Conservation (phyloP, 2,329 filamentous ascomycete genomes). For the Cryphonectria parasitica region DNA sequence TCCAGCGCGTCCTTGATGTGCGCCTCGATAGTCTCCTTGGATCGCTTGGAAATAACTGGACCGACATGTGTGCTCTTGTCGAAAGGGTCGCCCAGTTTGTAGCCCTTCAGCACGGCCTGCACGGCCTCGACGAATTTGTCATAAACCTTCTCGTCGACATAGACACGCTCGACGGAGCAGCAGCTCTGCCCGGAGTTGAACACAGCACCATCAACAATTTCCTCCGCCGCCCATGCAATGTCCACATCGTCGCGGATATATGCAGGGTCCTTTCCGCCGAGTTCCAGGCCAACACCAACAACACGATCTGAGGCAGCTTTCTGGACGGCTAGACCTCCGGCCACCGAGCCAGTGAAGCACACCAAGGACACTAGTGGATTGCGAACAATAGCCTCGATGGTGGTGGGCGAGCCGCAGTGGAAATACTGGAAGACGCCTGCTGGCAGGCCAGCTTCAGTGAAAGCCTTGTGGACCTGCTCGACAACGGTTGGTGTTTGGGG, state of each 20-base stretch:
- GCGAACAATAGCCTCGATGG: slow-evolving; percentile 78
- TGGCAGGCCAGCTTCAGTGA: slow-evolving; percentile 79
- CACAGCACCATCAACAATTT: slow-evolving; percentile 93
- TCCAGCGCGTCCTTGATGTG: slow-evolving; percentile 82
- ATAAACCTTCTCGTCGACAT: slow-evolving; percentile 84
- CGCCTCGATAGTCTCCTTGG: slow-evolving; percentile 73
- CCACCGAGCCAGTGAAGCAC: slow-evolving; percentile 93
- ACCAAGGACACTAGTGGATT: slow-evolving; percentile 78
- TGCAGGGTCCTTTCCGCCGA: slow-evolving; percentile 93
- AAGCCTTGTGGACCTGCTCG: slow-evolving; percentile 79
- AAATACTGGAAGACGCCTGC: slow-evolving; percentile 87
- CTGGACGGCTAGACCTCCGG: slow-evolving; percentile 84
- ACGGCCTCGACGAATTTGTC: slow-evolving; percentile 79
- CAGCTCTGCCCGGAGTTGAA: slow-evolving; percentile 99
- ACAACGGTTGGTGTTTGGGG: slow-evolving; percentile 92
- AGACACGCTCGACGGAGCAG: slow-evolving; percentile 89
- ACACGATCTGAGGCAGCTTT: slow-evolving; percentile 82
- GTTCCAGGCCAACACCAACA: slow-evolving; percentile 84
- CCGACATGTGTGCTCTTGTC: slow-evolving; percentile 81
- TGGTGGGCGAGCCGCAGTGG: slow-evolving; percentile 78
- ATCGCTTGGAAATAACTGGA: slow-evolving; percentile 82
- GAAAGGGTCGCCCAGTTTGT: slow-evolving; percentile 87
- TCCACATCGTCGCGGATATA: slow-evolving; percentile 88
- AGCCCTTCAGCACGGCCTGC: slow-evolving; percentile 78
- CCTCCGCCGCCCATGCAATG: slow-evolving; percentile 85